A percentile compares a stretch with the other conserved stretches of the same genome.
phyloP scores from a whole-genome alignment of 2,329 filamentous ascomycete genomes.

The Botrytis hyacinthi region DNA sequence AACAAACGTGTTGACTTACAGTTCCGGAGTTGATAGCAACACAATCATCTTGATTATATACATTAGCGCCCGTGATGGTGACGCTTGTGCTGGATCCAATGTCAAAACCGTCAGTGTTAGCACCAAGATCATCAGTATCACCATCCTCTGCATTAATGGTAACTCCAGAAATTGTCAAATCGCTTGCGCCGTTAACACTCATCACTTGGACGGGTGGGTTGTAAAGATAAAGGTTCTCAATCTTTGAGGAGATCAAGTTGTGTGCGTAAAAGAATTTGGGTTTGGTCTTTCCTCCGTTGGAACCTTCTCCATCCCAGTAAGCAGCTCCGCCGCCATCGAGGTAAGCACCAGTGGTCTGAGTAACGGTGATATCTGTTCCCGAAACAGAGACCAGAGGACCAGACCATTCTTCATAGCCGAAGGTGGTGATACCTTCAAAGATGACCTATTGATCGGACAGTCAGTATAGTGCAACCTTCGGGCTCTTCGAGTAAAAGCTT shows the following conservation, averaged over 20 bases:
- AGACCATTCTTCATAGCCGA: conserved; percentile 62
- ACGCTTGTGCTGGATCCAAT: conserved; percentile 47
- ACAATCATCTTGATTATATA: conserved; percentile 60
- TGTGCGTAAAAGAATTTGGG: conserved; percentile 61
- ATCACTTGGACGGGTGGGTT: conserved; percentile 51
- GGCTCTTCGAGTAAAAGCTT: not conserved
- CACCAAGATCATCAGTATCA: conserved; percentile 40
- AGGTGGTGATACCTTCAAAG: conserved; percentile 65
- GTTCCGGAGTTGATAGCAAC: conserved; percentile 55
- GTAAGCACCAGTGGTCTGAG: conserved; percentile 50
- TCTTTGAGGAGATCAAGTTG: conserved; percentile 48
- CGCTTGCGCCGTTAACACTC: conserved; percentile 42
- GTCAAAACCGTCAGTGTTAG: conserved; percentile 56
- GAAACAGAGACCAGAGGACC: conserved; percentile 62
- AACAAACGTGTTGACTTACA: conserved; percentile 39
- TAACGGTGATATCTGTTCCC: conserved; percentile 54
- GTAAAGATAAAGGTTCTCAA: conserved; percentile 49
- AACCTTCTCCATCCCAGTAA: conserved; percentile 61
- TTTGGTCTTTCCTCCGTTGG: conserved; percentile 57
- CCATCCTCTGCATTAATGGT: conserved; percentile 57
- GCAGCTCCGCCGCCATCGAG: conserved; percentile 55
- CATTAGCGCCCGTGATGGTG: conserved; percentile 48
- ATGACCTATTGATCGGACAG: conserved; percentile 43
- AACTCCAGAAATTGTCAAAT: conserved; percentile 48
- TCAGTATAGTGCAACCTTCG: not conserved